Evolutionary conservation across 345 rosid genomes (phyloP).

Genomic region (Boechera divaricarpa): DNA sequence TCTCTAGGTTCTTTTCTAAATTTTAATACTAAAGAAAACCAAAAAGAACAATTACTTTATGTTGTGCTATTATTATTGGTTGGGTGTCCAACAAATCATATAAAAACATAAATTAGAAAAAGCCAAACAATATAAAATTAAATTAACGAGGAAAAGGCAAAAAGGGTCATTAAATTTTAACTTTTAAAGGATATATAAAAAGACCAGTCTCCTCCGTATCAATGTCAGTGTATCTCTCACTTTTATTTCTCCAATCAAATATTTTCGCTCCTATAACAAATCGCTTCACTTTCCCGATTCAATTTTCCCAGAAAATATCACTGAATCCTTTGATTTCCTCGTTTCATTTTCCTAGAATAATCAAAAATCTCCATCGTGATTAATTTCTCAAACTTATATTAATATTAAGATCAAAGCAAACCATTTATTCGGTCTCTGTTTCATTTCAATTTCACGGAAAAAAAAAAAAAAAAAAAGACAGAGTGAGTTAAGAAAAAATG

Average conservation of each 20-base stretch:
- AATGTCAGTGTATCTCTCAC: constrained; percentile 24
- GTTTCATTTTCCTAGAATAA: constrained; percentile 12
- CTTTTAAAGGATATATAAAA: constrained; percentile 7
- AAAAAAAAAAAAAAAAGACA: background rate
- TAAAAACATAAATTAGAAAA: background rate
- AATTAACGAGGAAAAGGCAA: background rate
- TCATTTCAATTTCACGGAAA: background rate
- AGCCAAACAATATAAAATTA: background rate
- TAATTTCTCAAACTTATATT: background rate
- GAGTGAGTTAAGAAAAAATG: background rate
- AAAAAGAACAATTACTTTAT: background rate
- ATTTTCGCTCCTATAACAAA: background rate
- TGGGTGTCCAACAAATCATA: constrained; percentile 12
- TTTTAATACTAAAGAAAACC: background rate
- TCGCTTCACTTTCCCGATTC: constrained; percentile 34
- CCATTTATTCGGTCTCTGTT: background rate
- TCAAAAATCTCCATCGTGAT: constrained; percentile 12
- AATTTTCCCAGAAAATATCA: constrained; percentile 22
- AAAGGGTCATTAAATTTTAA: background rate
- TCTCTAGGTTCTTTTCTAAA: background rate
- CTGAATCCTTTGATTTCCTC: constrained; percentile 20
- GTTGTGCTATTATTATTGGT: constrained; percentile 8
- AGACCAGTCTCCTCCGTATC: background rate
- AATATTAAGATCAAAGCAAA: background rate
- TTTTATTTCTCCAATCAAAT: constrained; percentile 18